Evolutionary conservation across 345 rosid species (phyloP).

Genomic region (Lagerstroemia speciosa): DNA sequence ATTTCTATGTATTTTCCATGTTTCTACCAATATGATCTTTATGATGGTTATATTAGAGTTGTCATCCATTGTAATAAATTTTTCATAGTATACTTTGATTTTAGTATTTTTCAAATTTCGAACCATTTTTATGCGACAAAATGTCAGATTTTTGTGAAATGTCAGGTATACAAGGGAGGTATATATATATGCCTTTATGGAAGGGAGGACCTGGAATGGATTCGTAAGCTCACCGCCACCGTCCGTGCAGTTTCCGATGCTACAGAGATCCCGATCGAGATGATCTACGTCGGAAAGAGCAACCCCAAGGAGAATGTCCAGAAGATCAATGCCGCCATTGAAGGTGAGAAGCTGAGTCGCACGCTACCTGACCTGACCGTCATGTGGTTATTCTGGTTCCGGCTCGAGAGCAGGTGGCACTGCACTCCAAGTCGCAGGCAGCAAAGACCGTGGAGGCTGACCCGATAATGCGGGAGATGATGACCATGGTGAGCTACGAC

Average conservation of each 20-base stretch:
- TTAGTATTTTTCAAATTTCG: too few relatives aligned
- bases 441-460: conserved; percentile 31
- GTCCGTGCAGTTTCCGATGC: conserved; percentile 25
- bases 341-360: conserved; percentile 22
- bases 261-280: conserved; percentile 26
- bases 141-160: not conserved
- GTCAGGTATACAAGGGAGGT: conserved; percentile 27
- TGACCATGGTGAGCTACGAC: conserved; percentile 46
- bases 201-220: conserved; percentile 53
- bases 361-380: conserved; percentile 17
- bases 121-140: too few relatives aligned
- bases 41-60: too few relatives aligned
- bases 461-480: conserved; percentile 40
- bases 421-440: conserved; percentile 32
- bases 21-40: too few relatives aligned
- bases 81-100: too few relatives aligned
- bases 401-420: conserved; percentile 75
- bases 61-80: too few relatives aligned
- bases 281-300: conserved; percentile 46
- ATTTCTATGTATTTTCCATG: too few relatives aligned
- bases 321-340: conserved; percentile 18
- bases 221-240: conserved; percentile 27
- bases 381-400: conserved; percentile 46
- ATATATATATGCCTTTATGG: conserved; percentile 48
- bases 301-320: conserved; percentile 26